Conservation (phyloP, 495 filamentous ascomycete genomes). For the Chaetomium tenue region DNA sequence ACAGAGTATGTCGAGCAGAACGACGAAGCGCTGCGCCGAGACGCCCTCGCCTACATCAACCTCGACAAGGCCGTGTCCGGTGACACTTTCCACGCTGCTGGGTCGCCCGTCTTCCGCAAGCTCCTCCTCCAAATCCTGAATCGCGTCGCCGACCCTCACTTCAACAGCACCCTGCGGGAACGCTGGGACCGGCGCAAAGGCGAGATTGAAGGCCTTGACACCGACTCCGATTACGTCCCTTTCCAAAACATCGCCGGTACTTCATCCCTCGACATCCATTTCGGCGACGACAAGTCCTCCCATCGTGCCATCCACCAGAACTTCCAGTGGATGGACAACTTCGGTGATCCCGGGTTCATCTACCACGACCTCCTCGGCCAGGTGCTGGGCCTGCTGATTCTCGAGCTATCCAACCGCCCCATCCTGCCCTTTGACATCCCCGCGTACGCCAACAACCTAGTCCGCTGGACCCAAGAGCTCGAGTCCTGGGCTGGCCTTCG, state of each 20-base stretch:
- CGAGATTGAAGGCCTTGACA: slow-evolving; percentile 68
- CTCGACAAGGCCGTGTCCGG: slow-evolving; percentile 84
- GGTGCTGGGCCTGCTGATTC: slow-evolving; percentile 75
- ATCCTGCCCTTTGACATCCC: slow-evolving; percentile 79
- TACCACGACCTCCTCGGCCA: slow-evolving; percentile 80
- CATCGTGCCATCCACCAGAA: slow-evolving; percentile 86
- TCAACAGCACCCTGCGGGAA: slow-evolving; percentile 69
- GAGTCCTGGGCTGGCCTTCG: slow-evolving; percentile 56
- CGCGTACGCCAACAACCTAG: slow-evolving; percentile 58
- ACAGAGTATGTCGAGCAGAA: slow-evolving; percentile 96
- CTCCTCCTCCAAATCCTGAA: slow-evolving; percentile 69
- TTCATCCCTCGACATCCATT: slow-evolving; percentile 83
- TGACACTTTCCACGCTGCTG: slow-evolving; percentile 67
- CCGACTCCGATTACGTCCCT: slow-evolving; percentile 83
- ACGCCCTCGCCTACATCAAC: slow-evolving; percentile 87
- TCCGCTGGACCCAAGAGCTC: slow-evolving; percentile 63
- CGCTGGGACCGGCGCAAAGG: slow-evolving; percentile 69
- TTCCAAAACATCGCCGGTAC: slow-evolving; percentile 95
- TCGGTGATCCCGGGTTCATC: slow-evolving; percentile 76
- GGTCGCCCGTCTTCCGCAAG: slow-evolving; percentile 72
- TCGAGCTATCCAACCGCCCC: slow-evolving; percentile 77
- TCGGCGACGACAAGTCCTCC: slow-evolving; percentile 65
- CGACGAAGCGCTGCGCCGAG: slow-evolving; percentile 66
- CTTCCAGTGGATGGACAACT: slow-evolving; percentile 77
- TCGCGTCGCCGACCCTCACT: slow-evolving; percentile 67